These are phyloP conservation scores for Emmonsiellopsis sp. DNA, from an alignment of 2,329 filamentous ascomycete species.

Conservation along the genomic window DNA sequence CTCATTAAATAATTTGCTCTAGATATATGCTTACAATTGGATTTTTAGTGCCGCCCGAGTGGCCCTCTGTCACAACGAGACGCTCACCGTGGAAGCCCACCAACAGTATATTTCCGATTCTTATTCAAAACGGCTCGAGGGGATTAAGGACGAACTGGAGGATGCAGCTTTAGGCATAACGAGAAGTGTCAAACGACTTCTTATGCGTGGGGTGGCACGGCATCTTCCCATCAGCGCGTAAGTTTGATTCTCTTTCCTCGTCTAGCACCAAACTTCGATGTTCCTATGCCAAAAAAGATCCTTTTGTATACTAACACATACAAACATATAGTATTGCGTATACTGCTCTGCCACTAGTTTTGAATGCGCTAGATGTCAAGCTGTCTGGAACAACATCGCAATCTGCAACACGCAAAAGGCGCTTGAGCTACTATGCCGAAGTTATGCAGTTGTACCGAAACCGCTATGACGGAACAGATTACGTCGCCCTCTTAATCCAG, in stretches of 20 bases:
- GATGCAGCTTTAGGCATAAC: conserved; percentile 39
- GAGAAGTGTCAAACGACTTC: conserved; percentile 40
- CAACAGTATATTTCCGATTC: conserved; percentile 27
- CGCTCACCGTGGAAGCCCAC: conserved; percentile 35
- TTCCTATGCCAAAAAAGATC: too few species aligned
- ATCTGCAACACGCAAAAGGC: conserved; percentile 35
- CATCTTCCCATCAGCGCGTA: conserved; percentile 43
- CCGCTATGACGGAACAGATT: conserved; percentile 40
- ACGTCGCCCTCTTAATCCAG: conserved; percentile 20
- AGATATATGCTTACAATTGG: background rate
- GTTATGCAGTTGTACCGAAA: conserved; percentile 40
- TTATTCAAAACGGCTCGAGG: conserved; percentile 29
- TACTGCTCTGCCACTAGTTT: conserved; percentile 29
- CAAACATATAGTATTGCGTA: conserved; percentile 18
- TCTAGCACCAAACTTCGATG: too few species aligned
- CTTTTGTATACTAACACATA: too few species aligned
- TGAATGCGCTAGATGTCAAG: conserved; percentile 32
- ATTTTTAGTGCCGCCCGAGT: conserved; percentile 33
- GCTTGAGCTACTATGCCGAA: conserved; percentile 38
- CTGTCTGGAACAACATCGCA: conserved; percentile 28
- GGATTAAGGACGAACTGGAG: conserved; percentile 32
- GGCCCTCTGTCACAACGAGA: conserved; percentile 40
- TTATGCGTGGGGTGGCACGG: conserved; percentile 36
- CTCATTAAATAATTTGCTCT: background rate
- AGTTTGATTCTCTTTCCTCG: conserved; percentile 13